Percentiles rank a stretch among this genome's conserved stretches.
These are phyloP conservation scores for Hypoxylon sp. DNA, from an alignment of 2,329 filamentous ascomycete genomes.

Conservation along the genomic window DNA sequence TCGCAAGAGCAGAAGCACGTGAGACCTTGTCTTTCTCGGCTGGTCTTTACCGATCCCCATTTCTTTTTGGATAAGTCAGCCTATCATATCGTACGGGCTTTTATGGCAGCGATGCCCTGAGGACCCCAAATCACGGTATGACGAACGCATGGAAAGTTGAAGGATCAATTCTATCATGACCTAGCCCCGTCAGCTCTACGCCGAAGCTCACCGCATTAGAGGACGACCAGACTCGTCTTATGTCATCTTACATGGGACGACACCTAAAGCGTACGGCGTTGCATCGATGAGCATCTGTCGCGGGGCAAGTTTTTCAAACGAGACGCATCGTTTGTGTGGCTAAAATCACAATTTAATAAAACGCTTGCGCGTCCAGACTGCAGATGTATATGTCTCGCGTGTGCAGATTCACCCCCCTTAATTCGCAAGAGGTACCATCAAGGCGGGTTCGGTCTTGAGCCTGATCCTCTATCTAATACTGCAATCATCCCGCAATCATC, in stretches of 20 bases:
- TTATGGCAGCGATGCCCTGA: slow-evolving; percentile 28
- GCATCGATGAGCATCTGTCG: slow-evolving; percentile 20
- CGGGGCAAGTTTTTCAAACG: slow-evolving; percentile 8
- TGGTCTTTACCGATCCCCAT: slow-evolving; percentile 22
- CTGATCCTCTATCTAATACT: background rate
- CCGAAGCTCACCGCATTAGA: background rate
- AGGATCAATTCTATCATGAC: background rate
- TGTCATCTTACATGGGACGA: slow-evolving; percentile 17
- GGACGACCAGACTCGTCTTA: slow-evolving; percentile 20
- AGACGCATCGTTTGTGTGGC: slow-evolving; percentile 7
- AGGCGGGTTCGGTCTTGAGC: slow-evolving; percentile 17
- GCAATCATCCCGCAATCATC: slow-evolving; percentile 5
- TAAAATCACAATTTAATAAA: slow-evolving; percentile 3
- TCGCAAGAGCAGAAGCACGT: slow-evolving; percentile 23
- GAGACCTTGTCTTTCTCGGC: slow-evolving; percentile 35
- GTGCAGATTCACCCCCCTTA: slow-evolving; percentile 24
- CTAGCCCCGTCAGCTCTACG: slow-evolving; percentile 2
- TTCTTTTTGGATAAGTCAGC: slow-evolving; percentile 1
- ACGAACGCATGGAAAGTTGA: no score
- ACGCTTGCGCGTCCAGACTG: slow-evolving; percentile 5
- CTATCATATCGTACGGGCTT: slow-evolving; percentile 12
- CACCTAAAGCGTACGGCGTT: slow-evolving; percentile 8
- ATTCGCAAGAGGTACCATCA: slow-evolving; percentile 12
- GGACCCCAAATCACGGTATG: no score
- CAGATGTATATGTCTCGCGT: slow-evolving; percentile 27